phyloP scores from a whole-genome alignment of 495 filamentous ascomycete genomes.

The Trypethelium eluteriae region DNA sequence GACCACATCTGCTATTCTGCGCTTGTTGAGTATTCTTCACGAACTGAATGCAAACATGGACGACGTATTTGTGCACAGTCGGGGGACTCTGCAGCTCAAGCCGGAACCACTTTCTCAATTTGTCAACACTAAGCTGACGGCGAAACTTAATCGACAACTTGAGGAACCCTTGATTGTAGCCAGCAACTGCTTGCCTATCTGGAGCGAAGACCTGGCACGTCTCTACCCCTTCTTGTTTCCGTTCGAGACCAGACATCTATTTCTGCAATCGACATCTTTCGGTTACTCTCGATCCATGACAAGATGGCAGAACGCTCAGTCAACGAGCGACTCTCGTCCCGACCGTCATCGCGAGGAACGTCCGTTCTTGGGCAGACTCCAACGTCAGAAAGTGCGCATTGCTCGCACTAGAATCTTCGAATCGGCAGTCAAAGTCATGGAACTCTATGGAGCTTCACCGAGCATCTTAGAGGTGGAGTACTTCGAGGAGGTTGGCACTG shows the following conservation, averaged over 20 bases:
- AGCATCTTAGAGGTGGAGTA: slow-evolving; percentile 97
- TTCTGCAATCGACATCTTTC: slow-evolving; percentile 95
- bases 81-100: slow-evolving; percentile 59
- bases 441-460: slow-evolving; percentile 90
- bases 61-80: slow-evolving; percentile 87
- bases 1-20: slow-evolving; percentile 77
- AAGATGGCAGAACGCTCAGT: slow-evolving; percentile 90
- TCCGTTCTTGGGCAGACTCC: slow-evolving; percentile 84
- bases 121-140: slow-evolving; percentile 97
- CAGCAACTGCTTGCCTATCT: slow-evolving; percentile 89
- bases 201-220: slow-evolving; percentile 95
- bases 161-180: slow-evolving; percentile 98
- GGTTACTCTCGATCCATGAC: slow-evolving; percentile 97
- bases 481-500: slow-evolving; percentile 97
- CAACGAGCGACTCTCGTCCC: slow-evolving; percentile 65
- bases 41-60: slow-evolving; percentile 92
- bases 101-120: slow-evolving; percentile 89
- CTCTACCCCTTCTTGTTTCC: slow-evolving; percentile 98
- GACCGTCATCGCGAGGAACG: slow-evolving; percentile 81
- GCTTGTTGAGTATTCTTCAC: slow-evolving; percentile 82
- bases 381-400: slow-evolving; percentile 96
- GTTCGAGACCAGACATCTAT: slow-evolving; percentile 95
- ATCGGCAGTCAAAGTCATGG: slow-evolving; percentile 98
- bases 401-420: slow-evolving; percentile 87
- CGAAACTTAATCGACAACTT: slow-evolving; percentile 95